phyloP scores from a whole-genome alignment of 306 rosid genomes.

The Lathyrus sativus region DNA sequence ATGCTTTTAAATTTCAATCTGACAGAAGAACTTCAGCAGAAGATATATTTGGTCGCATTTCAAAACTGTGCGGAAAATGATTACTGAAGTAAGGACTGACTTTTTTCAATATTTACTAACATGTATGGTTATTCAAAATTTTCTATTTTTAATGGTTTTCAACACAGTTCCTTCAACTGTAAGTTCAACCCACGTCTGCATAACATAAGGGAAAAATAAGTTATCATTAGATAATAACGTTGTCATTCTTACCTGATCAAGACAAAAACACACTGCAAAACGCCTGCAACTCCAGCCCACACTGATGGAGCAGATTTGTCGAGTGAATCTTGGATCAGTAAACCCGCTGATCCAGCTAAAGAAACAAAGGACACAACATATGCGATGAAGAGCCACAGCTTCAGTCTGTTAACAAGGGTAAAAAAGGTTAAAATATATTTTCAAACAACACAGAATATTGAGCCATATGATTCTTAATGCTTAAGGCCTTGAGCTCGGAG shows the following conservation, averaged over 20 bases:
- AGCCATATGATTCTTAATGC: slow-evolving; percentile 17
- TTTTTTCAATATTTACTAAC: slow-evolving; percentile 18
- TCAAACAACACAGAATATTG: slow-evolving; percentile 22
- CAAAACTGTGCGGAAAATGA: not conserved
- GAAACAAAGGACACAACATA: slow-evolving; percentile 97
- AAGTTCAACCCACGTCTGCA: slow-evolving; percentile 15
- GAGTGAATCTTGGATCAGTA: slow-evolving; percentile 88
- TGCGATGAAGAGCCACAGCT: slow-evolving; percentile 98
- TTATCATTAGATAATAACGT: slow-evolving; percentile 17
- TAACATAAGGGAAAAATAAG: slow-evolving; percentile 17
- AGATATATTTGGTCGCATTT: slow-evolving; percentile 22
- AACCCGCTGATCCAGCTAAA: slow-evolving; percentile 94
- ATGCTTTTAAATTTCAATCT: slow-evolving; percentile 30
- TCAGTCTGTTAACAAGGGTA: slow-evolving; percentile 62
- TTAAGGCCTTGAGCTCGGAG: not conserved
- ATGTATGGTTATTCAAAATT: not conserved
- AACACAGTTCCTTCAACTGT: not conserved
- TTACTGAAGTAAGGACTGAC: not conserved
- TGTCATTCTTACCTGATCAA: slow-evolving; percentile 65
- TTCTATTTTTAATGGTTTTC: not conserved
- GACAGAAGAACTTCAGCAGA: slow-evolving; percentile 5
- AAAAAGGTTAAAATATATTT: slow-evolving; percentile 35
- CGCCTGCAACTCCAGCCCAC: slow-evolving; percentile 97
- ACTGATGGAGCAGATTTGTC: slow-evolving; percentile 79
- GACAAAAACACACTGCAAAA: slow-evolving; percentile 85